These are phyloP conservation scores for Tylopilus vinaceipallidus DNA, from an alignment of 768 basidiomycete species.

Conservation along the genomic window DNA sequence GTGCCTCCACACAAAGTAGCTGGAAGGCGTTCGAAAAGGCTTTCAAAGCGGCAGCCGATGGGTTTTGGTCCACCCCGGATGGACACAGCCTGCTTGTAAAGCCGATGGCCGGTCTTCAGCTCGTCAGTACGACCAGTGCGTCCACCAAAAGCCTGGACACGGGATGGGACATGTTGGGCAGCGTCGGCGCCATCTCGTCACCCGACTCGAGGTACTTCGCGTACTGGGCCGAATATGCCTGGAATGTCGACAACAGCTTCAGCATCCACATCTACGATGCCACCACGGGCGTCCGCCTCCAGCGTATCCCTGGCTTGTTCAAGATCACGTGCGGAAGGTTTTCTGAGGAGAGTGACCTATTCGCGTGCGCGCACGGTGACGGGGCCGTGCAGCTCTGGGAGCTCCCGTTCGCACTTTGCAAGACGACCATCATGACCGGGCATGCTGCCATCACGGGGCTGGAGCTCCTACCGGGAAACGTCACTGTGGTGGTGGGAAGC, in stretches of 20 bases:
- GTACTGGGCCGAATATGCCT: constrained; percentile 18
- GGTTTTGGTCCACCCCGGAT: constrained; percentile 13
- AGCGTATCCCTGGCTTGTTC: constrained; percentile 14
- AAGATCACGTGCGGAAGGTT: constrained; percentile 12
- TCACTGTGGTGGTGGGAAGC: constrained; percentile 10
- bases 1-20: not conserved
- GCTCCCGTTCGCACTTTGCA: constrained; percentile 8
- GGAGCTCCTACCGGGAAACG: constrained; percentile 11
- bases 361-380: constrained; percentile 16
- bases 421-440: constrained; percentile 8
- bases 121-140: not conserved
- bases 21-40: constrained; percentile 5
- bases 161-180: constrained; percentile 4
- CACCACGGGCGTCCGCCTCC: constrained; percentile 12
- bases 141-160: constrained; percentile 11
- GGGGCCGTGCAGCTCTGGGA: constrained; percentile 21
- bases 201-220: constrained; percentile 18
- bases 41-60: not conserved
- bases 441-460: constrained; percentile 11
- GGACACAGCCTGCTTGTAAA: constrained; percentile 12
- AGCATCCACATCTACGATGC: constrained; percentile 20
- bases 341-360: constrained; percentile 10
- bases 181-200: constrained; percentile 6
- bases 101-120: constrained; percentile 6
- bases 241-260: constrained; percentile 13